phyloP scores from a whole-genome alignment of 1,284 basidiomycete genomes.

The Farysia itapuensis region DNA sequence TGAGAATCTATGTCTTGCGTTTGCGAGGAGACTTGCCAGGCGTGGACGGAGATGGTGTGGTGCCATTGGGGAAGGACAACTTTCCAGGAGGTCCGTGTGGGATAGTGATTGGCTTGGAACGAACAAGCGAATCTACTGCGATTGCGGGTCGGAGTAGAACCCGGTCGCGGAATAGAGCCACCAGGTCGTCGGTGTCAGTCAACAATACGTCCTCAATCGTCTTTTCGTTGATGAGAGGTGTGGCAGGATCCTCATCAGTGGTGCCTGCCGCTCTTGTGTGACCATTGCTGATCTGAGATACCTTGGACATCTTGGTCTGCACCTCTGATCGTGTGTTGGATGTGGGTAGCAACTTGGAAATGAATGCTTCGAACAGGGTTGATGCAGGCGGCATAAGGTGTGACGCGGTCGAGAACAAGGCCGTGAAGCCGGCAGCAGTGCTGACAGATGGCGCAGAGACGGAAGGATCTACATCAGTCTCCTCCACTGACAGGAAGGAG shows the following conservation, averaged over 20 bases:
- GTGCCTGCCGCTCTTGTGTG: not conserved
- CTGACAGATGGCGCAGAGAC: slow-evolving; percentile 1
- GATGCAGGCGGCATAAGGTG: slow-evolving; percentile 79
- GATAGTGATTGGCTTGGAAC: no score
- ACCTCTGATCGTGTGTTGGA: not conserved
- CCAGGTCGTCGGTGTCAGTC: slow-evolving; percentile 26
- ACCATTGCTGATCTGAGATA: not conserved
- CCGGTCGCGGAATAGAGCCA: slow-evolving; percentile 22
- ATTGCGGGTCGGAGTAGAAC: slow-evolving; percentile 6
- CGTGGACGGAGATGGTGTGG: not conserved
- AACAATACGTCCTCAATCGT: slow-evolving; percentile 17
- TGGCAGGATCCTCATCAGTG: not conserved
- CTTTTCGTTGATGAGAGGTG: not conserved
- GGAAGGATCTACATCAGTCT: slow-evolving; percentile 8
- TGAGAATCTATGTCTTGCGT: no score
- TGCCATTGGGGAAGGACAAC: not conserved
- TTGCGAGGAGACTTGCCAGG: slow-evolving; percentile 17
- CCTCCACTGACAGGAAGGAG: slow-evolving; percentile 56
- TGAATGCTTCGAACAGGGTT: slow-evolving; percentile 72
- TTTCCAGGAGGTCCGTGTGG: not conserved
- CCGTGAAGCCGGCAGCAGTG: slow-evolving; percentile 50
- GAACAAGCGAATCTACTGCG: no score
- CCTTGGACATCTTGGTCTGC: not conserved
- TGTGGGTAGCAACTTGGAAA: slow-evolving; percentile 68
- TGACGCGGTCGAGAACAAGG: slow-evolving; percentile 72